A percentile compares a stretch with the other conserved stretches of the same genome.
These are phyloP conservation scores for Phytopythium mirpurense DNA, from an alignment of 352 stramenopile genomes.

Conservation along the genomic window DNA sequence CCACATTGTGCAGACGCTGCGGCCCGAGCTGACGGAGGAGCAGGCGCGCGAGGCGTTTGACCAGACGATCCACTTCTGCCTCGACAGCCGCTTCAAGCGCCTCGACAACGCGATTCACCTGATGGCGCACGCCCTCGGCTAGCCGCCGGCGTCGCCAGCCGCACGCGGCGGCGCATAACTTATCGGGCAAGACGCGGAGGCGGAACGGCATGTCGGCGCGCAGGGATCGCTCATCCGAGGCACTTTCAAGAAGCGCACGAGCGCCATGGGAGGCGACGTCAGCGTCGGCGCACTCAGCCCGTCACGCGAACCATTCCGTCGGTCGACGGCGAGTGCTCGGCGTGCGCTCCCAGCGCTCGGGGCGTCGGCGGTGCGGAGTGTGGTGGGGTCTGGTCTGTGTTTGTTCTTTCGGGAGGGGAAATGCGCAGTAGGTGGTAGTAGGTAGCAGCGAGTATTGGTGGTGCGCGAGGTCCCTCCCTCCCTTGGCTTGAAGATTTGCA, in stretches of 20 bases:
- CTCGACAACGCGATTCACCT: slow-evolving; percentile 88
- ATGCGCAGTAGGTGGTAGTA: background rate
- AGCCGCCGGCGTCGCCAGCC: background rate
- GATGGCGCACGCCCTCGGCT: slow-evolving; percentile 39
- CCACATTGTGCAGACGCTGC: slow-evolving; percentile 74
- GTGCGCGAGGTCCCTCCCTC: background rate
- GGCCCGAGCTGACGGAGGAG: slow-evolving; percentile 63
- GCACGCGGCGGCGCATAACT: slow-evolving; percentile 5
- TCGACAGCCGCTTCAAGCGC: slow-evolving; percentile 84
- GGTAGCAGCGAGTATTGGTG: background rate
- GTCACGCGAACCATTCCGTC: too few relatives aligned
- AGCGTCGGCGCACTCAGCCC: background rate
- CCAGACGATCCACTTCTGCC: slow-evolving; percentile 75
- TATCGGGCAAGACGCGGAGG: slow-evolving; percentile 4
- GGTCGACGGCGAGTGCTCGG: too few relatives aligned
- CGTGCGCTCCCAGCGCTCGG: too few relatives aligned
- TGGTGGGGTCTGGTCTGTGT: too few relatives aligned
- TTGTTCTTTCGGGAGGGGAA: background rate
- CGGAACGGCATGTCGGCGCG: too few relatives aligned
- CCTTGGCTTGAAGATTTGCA: background rate
- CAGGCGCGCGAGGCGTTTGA: slow-evolving; percentile 63
- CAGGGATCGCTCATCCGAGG: too few relatives aligned
- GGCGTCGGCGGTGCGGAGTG: too few relatives aligned
- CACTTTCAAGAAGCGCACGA: too few relatives aligned
- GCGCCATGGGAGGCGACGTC: too few relatives aligned